phyloP scores from a whole-genome alignment of 139 green algal species.

The Desmodesmus armatus region DNA sequence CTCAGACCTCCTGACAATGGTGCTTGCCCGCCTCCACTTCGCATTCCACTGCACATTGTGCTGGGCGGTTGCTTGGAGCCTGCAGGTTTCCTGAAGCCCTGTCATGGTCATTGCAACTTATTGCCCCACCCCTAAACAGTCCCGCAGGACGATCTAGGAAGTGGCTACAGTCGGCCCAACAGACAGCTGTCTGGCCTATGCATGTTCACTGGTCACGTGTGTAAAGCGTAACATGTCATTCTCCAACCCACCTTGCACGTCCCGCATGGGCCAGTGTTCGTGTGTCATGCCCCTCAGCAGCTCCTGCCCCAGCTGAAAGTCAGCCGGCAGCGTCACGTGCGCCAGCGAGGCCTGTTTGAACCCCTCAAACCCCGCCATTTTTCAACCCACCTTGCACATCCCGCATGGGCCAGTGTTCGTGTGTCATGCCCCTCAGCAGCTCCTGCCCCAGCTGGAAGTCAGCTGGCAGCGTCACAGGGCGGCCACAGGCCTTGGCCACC shows the following conservation, averaged over 20 bases:
- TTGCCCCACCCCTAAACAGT: neutral
- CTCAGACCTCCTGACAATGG: neutral
- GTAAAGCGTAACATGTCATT: neutral
- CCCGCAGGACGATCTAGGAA: neutral
- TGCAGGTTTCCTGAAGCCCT: no score
- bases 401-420: slow-evolving; percentile 1
- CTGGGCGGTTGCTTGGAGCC: no score
- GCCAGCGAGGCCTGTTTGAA: neutral
- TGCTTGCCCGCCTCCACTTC: neutral
- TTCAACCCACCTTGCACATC: slow-evolving; percentile 22
- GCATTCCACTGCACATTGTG: no score
- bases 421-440: slow-evolving; percentile 32
- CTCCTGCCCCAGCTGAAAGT: slow-evolving; percentile 38
- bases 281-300: slow-evolving; percentile 37
- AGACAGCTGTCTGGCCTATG: no score
- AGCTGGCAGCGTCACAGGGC: slow-evolving; percentile 15
- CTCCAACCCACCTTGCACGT: slow-evolving; percentile 15
- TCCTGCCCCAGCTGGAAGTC: slow-evolving; percentile 41
- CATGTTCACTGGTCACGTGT: neutral
- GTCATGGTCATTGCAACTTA: no score
- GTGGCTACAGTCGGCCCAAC: no score
- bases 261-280: neutral
- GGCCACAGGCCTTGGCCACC: slow-evolving; percentile 23
- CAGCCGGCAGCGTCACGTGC: slow-evolving; percentile 18
- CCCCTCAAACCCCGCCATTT: neutral